These are phyloP conservation scores for Ogataea sp. DNA, from an alignment of 805 yeast species.

Conservation along the genomic window DNA sequence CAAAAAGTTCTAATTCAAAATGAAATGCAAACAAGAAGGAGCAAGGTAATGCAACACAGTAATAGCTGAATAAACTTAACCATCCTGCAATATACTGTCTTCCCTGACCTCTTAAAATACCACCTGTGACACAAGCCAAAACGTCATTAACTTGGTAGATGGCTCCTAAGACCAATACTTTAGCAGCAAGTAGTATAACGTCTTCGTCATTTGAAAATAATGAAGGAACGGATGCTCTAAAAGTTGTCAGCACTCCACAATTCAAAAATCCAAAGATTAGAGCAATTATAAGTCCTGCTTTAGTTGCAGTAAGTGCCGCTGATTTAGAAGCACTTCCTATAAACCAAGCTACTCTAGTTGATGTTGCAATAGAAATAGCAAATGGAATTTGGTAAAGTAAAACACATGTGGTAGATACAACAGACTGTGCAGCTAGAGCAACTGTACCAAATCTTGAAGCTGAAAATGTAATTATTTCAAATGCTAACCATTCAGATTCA, in stretches of 20 bases:
- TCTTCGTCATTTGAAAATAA: constrained; percentile 24
- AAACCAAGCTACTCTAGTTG: constrained; percentile 71
- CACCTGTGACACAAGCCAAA: constrained; percentile 41
- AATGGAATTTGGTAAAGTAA: constrained; percentile 68
- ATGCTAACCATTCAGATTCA: constrained; percentile 72
- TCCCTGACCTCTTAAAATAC: constrained; percentile 52
- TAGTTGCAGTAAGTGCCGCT: constrained; percentile 21
- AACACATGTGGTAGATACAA: constrained; percentile 60
- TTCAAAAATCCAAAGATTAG: constrained; percentile 15
- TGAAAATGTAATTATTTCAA: constrained; percentile 62
- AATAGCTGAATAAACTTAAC: constrained; percentile 50
- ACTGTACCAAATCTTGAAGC: constrained; percentile 59
- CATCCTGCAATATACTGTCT: constrained; percentile 49
- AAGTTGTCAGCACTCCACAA: constrained; percentile 17
- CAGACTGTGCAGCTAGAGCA: constrained; percentile 66
- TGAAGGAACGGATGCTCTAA: constrained; percentile 16
- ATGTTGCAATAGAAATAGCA: constrained; percentile 66
- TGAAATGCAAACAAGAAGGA: constrained; percentile 52
- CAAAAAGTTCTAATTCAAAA: constrained; percentile 31
- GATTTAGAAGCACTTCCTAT: constrained; percentile 46
- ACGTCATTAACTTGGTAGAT: constrained; percentile 41
- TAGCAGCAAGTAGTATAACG: constrained; percentile 17
- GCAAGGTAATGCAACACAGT: constrained; percentile 61
- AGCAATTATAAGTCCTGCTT: constrained; percentile 20
- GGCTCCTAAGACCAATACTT: constrained; percentile 24